phyloP scores from a whole-genome alignment of 768 basidiomycete species.

The Suillus cothurnatus region DNA sequence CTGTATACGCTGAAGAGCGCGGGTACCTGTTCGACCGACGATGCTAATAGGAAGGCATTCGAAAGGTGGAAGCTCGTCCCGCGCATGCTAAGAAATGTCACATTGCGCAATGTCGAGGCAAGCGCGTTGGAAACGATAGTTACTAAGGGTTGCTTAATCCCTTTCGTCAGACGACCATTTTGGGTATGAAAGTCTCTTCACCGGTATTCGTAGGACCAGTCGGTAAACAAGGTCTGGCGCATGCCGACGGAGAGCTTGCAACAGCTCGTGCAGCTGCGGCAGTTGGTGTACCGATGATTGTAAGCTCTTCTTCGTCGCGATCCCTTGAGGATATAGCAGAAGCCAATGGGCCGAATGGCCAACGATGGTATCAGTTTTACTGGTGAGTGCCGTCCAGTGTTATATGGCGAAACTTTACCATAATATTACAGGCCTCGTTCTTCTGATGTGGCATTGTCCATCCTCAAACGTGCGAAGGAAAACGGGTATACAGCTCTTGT shows the following conservation, averaged over 20 bases:
- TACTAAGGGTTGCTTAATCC: neutral
- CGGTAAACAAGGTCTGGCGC: constrained; percentile 56
- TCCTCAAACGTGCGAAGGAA: constrained; percentile 45
- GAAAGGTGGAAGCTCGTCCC: constrained; percentile 58
- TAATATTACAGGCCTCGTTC: constrained; percentile 36
- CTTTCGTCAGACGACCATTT: constrained; percentile 56
- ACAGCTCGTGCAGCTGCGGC: constrained; percentile 46
- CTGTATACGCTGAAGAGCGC: constrained; percentile 72
- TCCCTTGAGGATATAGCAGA: constrained; percentile 52
- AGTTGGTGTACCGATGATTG: constrained; percentile 45
- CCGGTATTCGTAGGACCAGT: constrained; percentile 59
- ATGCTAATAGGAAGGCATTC: constrained; percentile 62
- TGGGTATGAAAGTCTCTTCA: constrained; percentile 44
- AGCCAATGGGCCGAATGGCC: constrained; percentile 42
- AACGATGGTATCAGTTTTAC: constrained; percentile 55
- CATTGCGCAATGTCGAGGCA: constrained; percentile 52
- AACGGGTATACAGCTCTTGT: constrained; percentile 46
- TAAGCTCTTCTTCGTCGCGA: constrained; percentile 38
- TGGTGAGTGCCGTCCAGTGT: constrained; percentile 30
- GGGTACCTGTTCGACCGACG: constrained; percentile 64
- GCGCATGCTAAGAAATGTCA: constrained; percentile 55
- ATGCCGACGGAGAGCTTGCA: constrained; percentile 45
- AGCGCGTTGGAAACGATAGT: neutral
- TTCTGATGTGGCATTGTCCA: constrained; percentile 40
- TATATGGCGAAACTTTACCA: neutral